Percentiles rank a stretch among this genome's conserved stretches.
Conservation (phyloP, 2,329 filamentous ascomycete genomes). For the Penicillium sp. region DNA sequence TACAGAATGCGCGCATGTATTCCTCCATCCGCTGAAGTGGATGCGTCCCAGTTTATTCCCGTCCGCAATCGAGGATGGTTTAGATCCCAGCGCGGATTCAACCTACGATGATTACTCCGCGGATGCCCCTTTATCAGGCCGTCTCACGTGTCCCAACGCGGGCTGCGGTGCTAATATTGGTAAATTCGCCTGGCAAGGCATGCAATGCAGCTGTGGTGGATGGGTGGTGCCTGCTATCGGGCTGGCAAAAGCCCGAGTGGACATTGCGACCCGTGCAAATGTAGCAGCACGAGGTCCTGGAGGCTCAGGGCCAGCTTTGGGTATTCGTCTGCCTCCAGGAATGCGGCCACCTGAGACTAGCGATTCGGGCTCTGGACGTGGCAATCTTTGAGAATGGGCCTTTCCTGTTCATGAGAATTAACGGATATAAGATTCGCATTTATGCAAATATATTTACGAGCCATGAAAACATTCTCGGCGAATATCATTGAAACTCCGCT, state of each 20-base stretch:
- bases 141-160: constrained; percentile 76
- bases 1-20: constrained; percentile 75
- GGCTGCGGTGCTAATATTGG: constrained; percentile 83
- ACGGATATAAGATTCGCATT: neutral
- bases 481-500: constrained; percentile 2
- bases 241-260: constrained; percentile 77
- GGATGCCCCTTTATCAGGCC: constrained; percentile 77
- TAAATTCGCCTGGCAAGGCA: constrained; percentile 94
- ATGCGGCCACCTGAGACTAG: constrained; percentile 31
- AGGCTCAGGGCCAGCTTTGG: constrained; percentile 28
- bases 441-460: constrained; percentile 20
- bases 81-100: constrained; percentile 13
- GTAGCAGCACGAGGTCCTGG: constrained; percentile 20
- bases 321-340: constrained; percentile 44
- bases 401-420: neutral
- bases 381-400: constrained; percentile 26
- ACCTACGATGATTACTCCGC: constrained; percentile 47
- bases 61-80: constrained; percentile 21
- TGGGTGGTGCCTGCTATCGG: constrained; percentile 94
- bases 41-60: constrained; percentile 77
- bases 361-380: constrained; percentile 23
- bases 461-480: constrained; percentile 14
- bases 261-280: constrained; percentile 59
- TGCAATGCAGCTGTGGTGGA: constrained; percentile 84
- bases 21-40: constrained; percentile 91